Percentiles rank a stretch among this genome's conserved stretches.
Conservation (phyloP, 306 rosid genomes). For the Luffa acutangula region DNA sequence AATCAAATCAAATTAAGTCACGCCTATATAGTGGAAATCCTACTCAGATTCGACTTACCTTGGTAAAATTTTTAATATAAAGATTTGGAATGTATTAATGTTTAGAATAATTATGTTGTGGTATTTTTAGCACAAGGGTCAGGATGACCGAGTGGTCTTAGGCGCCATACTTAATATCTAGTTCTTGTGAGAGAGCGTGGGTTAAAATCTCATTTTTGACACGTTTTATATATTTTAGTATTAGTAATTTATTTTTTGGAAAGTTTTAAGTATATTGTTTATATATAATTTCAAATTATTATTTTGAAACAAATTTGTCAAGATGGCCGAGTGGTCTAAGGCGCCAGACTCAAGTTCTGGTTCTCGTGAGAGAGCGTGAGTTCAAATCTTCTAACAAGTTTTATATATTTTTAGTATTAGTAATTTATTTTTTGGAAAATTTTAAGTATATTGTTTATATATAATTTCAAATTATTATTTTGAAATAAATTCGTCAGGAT, state of each 20-base stretch:
- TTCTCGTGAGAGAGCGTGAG: constrained; percentile 15
- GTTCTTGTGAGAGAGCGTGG: constrained; percentile 15
- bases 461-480: no score
- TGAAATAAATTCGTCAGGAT: background rate
- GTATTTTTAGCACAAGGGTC: no score
- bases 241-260: background rate
- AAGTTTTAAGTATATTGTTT: no score
- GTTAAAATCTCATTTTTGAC: constrained; percentile 12
- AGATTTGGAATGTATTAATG: background rate
- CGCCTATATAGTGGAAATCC: background rate
- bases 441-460: no score
- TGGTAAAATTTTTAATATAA: no score
- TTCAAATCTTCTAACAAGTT: constrained; percentile 11
- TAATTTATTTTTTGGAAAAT: no score
- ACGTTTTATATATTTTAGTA: background rate
- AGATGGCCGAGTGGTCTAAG: no score
- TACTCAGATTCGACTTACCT: background rate
- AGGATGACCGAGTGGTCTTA: background rate
- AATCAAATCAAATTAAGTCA: background rate
- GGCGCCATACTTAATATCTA: constrained; percentile 10
- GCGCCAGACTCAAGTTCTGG: constrained; percentile 15
- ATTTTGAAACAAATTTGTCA: no score
- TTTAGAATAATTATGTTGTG: no score
- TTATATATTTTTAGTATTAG: no score
- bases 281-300: no score